Evolutionary conservation across 2,329 filamentous ascomycete genomes (phyloP).

Genomic region (Beauveria scarabaeidicola): DNA sequence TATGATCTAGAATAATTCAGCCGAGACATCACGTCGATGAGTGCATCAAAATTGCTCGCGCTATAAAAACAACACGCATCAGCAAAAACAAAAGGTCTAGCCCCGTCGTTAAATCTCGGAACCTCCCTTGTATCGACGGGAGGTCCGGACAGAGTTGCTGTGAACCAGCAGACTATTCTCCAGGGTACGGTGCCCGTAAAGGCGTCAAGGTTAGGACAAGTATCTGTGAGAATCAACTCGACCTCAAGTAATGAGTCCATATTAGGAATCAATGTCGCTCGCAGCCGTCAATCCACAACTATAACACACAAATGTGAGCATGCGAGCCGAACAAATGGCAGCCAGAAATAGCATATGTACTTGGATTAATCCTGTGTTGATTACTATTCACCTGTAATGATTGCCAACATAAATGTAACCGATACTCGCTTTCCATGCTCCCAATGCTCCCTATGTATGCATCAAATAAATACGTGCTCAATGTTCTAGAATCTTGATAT

Average conservation of each 20-base stretch:
- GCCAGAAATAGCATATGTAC: not conserved
- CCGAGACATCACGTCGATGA: too few species aligned
- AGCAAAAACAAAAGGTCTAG: too few species aligned
- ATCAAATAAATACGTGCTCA: not conserved
- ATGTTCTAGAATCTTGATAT: not conserved
- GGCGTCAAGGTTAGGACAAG: not conserved
- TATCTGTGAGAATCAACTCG: not conserved
- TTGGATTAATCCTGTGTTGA: not conserved
- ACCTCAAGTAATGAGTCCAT: not conserved
- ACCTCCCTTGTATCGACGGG: too few species aligned
- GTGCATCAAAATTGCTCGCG: too few species aligned
- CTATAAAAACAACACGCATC: too few species aligned
- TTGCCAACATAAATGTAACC: not conserved
- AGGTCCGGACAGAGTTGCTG: too few species aligned
- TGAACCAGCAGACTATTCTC: not conserved
- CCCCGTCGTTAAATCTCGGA: too few species aligned
- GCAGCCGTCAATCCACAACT: too few species aligned
- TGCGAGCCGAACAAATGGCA: not conserved
- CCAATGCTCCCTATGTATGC: not conserved
- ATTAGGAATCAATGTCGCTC: not conserved
- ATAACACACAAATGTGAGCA: too few species aligned
- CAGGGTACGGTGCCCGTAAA: not conserved
- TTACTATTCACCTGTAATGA: not conserved
- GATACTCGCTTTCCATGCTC: slow-evolving; percentile 2
- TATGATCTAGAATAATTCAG: too few species aligned